Evolutionary conservation across 352 stramenopile species (phyloP).

Genomic region (Globisporangium acanthophoron): DNA sequence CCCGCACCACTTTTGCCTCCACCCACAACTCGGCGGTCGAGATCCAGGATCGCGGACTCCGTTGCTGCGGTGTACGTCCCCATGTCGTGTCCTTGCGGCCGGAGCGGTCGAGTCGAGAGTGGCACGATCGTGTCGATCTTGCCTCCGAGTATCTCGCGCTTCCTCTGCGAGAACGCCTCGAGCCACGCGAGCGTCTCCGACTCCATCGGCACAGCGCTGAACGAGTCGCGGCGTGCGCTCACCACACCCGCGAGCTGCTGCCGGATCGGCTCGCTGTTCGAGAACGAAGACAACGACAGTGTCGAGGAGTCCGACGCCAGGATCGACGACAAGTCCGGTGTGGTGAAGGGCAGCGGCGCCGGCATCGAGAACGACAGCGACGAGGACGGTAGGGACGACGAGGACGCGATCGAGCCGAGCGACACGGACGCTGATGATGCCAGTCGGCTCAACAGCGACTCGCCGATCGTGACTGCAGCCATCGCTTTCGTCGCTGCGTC

Average conservation of each 20-base stretch:
- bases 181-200: conserved; percentile 63
- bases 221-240: conserved; percentile 11
- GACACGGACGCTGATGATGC: conserved; percentile 11
- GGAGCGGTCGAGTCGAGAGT: neutral
- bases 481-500: conserved; percentile 17
- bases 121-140: conserved; percentile 19
- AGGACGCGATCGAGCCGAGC: neutral
- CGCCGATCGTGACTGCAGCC: conserved; percentile 20
- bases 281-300: neutral
- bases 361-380: neutral
- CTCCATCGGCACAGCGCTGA: conserved; percentile 9
- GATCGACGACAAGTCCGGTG: conserved; percentile 7
- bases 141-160: conserved; percentile 52
- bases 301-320: neutral
- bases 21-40: neutral
- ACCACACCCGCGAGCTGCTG: neutral
- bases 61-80: neutral
- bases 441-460: conserved; percentile 31
- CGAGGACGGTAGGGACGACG: neutral
- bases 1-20: neutral
- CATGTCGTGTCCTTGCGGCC: neutral
- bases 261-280: neutral
- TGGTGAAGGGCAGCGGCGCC: conserved; percentile 1
- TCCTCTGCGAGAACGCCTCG: conserved; percentile 54
- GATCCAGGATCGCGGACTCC: neutral